A percentile compares a stretch with the other conserved stretches of the same genome.
phyloP scores from a whole-genome alignment of 208 protist genomes.

The Leishmania tropica region DNA sequence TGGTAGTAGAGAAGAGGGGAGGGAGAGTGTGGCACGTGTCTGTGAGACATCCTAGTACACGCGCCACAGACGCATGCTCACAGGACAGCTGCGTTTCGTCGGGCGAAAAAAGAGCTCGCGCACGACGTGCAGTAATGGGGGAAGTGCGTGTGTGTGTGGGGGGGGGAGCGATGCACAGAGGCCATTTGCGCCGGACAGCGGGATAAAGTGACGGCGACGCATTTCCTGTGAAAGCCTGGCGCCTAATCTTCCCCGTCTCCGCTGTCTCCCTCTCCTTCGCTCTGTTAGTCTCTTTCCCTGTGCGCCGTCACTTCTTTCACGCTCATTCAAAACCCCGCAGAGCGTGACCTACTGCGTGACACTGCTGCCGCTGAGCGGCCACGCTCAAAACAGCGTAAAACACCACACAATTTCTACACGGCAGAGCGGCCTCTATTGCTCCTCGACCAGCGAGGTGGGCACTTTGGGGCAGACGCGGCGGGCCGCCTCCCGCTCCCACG shows the following conservation, averaged over 20 bases:
- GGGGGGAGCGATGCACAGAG: neutral
- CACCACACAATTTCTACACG: neutral
- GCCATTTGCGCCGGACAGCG: neutral
- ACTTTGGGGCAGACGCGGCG: conserved; percentile 23
- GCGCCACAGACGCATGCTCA: neutral
- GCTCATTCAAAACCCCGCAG: neutral
- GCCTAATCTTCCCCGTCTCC: neutral
- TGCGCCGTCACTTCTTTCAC: neutral
- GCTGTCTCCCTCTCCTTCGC: neutral
- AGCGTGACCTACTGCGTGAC: neutral
- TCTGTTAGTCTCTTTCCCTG: neutral
- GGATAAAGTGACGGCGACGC: neutral
- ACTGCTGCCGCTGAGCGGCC: neutral
- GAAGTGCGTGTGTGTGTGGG: neutral
- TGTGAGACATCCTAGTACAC: neutral
- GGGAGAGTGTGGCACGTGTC: neutral
- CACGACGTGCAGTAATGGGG: neutral
- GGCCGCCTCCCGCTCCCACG: conserved; percentile 58
- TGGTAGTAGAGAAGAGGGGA: neutral
- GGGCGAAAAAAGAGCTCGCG: neutral
- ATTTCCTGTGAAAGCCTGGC: neutral
- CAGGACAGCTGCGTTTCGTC: neutral
- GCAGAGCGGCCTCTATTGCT: neutral
- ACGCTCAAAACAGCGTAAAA: neutral
- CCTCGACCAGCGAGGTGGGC: conserved; percentile 33